Evolutionary conservation across 192 early-diverging fungal species (phyloP).

Genomic region (Mortierella claussenii): DNA sequence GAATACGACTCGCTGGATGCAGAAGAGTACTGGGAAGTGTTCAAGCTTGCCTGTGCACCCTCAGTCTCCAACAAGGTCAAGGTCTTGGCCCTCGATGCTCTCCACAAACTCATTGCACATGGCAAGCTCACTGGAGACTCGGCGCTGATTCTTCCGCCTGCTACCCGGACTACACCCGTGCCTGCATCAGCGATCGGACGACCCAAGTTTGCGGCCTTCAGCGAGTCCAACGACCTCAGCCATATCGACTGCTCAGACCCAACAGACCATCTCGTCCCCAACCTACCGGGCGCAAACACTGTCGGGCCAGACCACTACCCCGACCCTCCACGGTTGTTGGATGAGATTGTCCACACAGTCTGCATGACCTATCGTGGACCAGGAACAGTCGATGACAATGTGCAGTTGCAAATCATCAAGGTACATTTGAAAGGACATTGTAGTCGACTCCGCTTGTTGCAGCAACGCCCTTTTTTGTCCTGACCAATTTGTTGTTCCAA

Average conservation of each 20-base stretch:
- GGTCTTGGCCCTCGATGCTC: slow-evolving; percentile 51
- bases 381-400: slow-evolving; percentile 51
- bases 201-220: slow-evolving; percentile 46
- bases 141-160: slow-evolving; percentile 34
- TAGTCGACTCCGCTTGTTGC: too few species aligned
- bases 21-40: slow-evolving; percentile 58
- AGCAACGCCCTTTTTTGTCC: too few species aligned
- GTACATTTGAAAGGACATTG: too few species aligned
- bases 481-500: too few species aligned
- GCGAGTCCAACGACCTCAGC: slow-evolving; percentile 53
- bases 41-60: slow-evolving; percentile 52
- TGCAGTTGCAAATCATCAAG: slow-evolving; percentile 58
- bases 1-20: slow-evolving; percentile 49
- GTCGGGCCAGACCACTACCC: slow-evolving; percentile 52
- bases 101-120: slow-evolving; percentile 58
- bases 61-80: slow-evolving; percentile 51
- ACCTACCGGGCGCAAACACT: slow-evolving; percentile 45
- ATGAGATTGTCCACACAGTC: slow-evolving; percentile 58
- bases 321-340: slow-evolving; percentile 52
- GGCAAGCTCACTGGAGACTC: slow-evolving; percentile 49
- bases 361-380: slow-evolving; percentile 57
- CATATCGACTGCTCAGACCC: slow-evolving; percentile 49
- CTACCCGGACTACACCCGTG: slow-evolving; percentile 19
- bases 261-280: slow-evolving; percentile 50
- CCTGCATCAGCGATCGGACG: slow-evolving; percentile 22